Evolutionary conservation across 306 rosid genomes (phyloP), one percentile per base, ranked within the genome.

Genomic region (Crataegus laevigata): DNA sequence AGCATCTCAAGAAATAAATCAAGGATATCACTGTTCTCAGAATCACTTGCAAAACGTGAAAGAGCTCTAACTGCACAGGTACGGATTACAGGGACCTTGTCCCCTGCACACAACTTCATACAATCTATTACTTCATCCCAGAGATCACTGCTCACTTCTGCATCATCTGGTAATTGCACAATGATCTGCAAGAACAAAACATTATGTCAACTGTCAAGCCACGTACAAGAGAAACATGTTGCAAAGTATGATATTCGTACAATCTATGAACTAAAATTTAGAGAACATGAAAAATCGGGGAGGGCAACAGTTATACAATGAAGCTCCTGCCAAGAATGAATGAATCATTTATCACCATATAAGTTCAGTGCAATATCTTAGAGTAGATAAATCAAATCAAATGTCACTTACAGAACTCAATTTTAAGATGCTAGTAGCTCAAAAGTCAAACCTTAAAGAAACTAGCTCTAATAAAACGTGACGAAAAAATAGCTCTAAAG

Each of bases 91-190:
- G 96, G 90, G 51, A 90, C 86, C 85, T 89, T 94, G 78, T 94
- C 99, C 40, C 75, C 73, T n/a, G 78, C 87, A 62, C 93, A 86
- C 71, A 81, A 68, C 92, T 75, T 90, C 97, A 94, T 89, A 86
- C 87, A 83, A 55, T 94, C 96, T 72, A 94, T 82, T 64, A 92
- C 93, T 81, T 86, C 96, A 76, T 94, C 99, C 99, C 96, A 94
- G 11, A 92, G 62, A 21, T 92, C 96, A 82, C 75, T 81, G 78
- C 91, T 88, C 81, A 94, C 97, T 81, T 94, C 96, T 65, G 97
- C 96, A 78, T 94, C 96, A 75, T 94, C 99, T 40, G 97, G 96
- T 36, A 94, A 84, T 82, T 96, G 82, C 93, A 90, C 79, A 79
- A 94, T 89, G 74, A 94, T 89, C 99, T 94, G 78, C 75, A 86